phyloP scores from a whole-genome alignment of 169 alveolate species.

The Plasmodium chabaudi region DNA sequence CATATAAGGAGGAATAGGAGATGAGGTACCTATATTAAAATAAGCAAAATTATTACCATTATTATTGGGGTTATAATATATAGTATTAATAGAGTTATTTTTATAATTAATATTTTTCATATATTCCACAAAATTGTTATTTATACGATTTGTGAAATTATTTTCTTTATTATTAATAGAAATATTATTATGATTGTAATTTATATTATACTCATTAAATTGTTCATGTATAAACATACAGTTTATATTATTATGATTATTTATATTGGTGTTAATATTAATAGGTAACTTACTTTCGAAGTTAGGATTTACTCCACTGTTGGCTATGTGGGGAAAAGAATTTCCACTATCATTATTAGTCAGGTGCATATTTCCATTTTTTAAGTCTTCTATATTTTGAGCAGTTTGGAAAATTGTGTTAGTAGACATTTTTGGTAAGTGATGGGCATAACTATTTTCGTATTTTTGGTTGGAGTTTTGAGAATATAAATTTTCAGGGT shows the following conservation, averaged over 20 bases:
- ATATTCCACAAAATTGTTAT: conserved; percentile 10
- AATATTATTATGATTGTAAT: background rate
- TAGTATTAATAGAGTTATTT: background rate
- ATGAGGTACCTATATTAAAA: background rate
- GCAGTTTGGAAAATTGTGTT: no score
- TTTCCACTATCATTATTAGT: background rate
- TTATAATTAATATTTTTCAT: conserved; percentile 25
- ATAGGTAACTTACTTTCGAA: conserved; percentile 2
- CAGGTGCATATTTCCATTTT: background rate
- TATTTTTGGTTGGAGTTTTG: no score
- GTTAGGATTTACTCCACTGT: background rate
- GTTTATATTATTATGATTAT: conserved; percentile 18
- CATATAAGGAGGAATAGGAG: no score
- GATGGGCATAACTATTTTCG: no score
- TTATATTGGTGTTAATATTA: background rate
- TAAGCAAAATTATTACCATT: background rate
- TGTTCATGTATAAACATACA: background rate
- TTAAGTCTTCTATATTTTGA: no score
- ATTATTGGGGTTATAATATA: background rate
- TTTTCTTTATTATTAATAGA: background rate
- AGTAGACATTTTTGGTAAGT: no score
- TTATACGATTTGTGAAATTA: conserved; percentile 2
- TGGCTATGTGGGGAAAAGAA: background rate
- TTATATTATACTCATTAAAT: background rate
- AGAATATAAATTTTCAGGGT: background rate